A percentile compares a stretch with the other conserved stretches of the same genome.
These are phyloP conservation scores for Rhizopogon vinicolor DNA, from an alignment of 768 basidiomycete species.

Conservation along the genomic window DNA sequence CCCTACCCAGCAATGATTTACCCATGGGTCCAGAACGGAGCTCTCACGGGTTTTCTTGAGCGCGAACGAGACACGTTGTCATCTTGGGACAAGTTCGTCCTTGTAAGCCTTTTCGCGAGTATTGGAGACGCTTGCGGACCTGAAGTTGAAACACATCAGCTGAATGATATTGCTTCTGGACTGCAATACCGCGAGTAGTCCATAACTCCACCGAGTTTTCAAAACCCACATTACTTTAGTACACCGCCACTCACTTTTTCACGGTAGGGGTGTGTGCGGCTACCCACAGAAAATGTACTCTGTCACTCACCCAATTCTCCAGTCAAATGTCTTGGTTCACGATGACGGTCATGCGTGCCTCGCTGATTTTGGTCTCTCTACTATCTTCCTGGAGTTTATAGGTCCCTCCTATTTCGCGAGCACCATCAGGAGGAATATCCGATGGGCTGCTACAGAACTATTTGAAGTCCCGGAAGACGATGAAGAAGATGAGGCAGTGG, in stretches of 20 bases:
- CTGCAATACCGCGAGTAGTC: too few species aligned
- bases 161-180: too few species aligned
- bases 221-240: too few species aligned
- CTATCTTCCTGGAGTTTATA: conserved; percentile 30
- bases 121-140: too few species aligned
- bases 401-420: conserved; percentile 18
- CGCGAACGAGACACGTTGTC: not conserved
- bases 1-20: conserved; percentile 16
- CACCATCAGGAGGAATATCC: conserved; percentile 29
- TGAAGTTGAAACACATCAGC: too few species aligned
- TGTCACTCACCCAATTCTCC: too few species aligned
- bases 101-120: conserved; percentile 7
- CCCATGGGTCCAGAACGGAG: conserved; percentile 13
- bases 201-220: too few species aligned
- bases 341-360: conserved; percentile 3
- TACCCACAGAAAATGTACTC: too few species aligned
- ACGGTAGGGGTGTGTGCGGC: too few species aligned
- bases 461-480: conserved; percentile 15
- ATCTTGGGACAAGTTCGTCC: conserved; percentile 5
- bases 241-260: too few species aligned
- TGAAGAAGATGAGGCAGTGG: too few species aligned
- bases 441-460: conserved; percentile 38
- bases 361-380: conserved; percentile 20
- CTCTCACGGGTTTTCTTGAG: conserved; percentile 10
- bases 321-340: too few species aligned